phyloP scores from a whole-genome alignment of 768 basidiomycete species.

The Tulasnella calospora region DNA sequence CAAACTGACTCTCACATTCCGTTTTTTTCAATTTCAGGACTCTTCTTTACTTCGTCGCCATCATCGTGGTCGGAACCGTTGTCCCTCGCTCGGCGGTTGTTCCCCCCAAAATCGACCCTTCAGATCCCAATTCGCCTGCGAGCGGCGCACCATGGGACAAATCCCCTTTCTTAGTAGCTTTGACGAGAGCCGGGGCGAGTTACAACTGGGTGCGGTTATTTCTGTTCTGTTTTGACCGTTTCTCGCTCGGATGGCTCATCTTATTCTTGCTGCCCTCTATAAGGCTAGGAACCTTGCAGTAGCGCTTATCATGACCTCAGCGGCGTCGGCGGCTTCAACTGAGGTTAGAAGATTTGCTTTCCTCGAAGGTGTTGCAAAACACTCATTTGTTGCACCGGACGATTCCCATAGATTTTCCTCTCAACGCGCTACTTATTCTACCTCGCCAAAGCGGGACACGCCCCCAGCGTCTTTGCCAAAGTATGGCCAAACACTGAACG shows the following conservation, averaged over 20 bases:
- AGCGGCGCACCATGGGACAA: neutral
- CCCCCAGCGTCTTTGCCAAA: constrained; percentile 14
- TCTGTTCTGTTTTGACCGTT: neutral
- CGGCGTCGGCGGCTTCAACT: constrained; percentile 1
- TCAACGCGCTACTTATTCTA: constrained; percentile 21
- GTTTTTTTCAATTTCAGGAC: neutral
- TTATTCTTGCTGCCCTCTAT: neutral
- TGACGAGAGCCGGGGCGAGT: neutral
- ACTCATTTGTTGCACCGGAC: neutral
- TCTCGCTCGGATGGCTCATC: neutral
- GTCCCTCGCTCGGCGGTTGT: neutral
- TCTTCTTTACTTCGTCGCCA: neutral
- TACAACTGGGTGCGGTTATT: constrained; percentile 5
- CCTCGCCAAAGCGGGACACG: constrained; percentile 24
- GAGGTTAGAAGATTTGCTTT: neutral
- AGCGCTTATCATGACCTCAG: constrained; percentile 11
- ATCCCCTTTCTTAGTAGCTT: neutral
- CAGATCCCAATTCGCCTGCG: neutral
- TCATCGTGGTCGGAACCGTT: neutral
- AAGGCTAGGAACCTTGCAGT: neutral
- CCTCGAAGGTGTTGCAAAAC: neutral
- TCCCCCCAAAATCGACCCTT: neutral
- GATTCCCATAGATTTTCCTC: neutral
- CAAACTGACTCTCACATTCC: neutral
- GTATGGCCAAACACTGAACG: neutral